Conservation (phyloP, 495 filamentous ascomycete genomes). For the Hypoxylon cercidicola region DNA sequence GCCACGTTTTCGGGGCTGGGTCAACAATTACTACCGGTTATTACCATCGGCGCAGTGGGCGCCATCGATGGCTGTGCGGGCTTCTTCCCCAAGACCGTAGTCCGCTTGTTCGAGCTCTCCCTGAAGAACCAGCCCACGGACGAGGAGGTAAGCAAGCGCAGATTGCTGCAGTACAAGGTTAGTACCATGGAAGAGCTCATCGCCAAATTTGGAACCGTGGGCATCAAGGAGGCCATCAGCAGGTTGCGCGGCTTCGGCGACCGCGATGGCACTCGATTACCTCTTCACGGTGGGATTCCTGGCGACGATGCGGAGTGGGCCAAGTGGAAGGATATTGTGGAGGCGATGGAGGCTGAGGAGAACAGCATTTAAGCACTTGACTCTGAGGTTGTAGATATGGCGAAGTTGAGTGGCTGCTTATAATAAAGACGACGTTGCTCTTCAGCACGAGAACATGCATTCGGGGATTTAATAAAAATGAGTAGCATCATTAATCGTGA, state of each 20-base stretch:
- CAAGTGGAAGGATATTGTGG: slow-evolving; percentile 36
- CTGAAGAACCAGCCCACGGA: slow-evolving; percentile 45
- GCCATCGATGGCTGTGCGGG: slow-evolving; percentile 72
- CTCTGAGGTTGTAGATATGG: no score
- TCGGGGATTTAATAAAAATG: no score
- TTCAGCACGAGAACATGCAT: no score
- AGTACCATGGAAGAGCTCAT: slow-evolving; percentile 69
- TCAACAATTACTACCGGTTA: slow-evolving; percentile 70
- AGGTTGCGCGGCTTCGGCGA: slow-evolving; percentile 65
- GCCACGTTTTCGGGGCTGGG: slow-evolving; percentile 71
- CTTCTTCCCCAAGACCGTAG: slow-evolving; percentile 69
- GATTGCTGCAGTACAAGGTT: slow-evolving; percentile 65
- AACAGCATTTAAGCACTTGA: slow-evolving; percentile 16
- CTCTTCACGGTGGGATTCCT: slow-evolving; percentile 60
- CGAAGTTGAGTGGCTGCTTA: no score
- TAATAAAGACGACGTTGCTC: no score
- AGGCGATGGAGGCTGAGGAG: slow-evolving; percentile 40
- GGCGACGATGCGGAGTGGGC: slow-evolving; percentile 53
- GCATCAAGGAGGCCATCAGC: slow-evolving; percentile 70
- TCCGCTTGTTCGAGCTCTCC: slow-evolving; percentile 62
- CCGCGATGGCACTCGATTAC: slow-evolving; percentile 64
- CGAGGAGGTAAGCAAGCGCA: slow-evolving; percentile 51
- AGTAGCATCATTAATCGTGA: no score
- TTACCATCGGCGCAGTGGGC: slow-evolving; percentile 68
- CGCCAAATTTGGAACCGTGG: slow-evolving; percentile 64